A percentile compares a stretch with the other conserved stretches of the same genome.
Evolutionary conservation across 164 flowering plant species (phyloP).

Genomic region (Umbellularia californica): DNA sequence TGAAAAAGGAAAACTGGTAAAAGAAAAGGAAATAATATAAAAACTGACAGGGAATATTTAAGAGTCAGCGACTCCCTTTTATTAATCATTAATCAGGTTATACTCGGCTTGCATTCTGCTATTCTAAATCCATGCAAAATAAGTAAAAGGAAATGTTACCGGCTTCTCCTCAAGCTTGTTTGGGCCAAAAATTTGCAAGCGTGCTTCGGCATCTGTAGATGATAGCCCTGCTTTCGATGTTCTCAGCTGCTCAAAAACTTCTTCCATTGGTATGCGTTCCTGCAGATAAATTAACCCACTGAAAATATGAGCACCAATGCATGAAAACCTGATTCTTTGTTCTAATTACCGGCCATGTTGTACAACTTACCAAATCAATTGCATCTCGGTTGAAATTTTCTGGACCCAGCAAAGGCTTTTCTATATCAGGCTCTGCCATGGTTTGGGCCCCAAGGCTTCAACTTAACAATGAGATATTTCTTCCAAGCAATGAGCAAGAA

Average conservation of each 20-base stretch:
- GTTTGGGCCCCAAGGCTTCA: conserved; percentile 20
- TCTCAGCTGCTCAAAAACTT: conserved; percentile 71
- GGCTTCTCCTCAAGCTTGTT: conserved; percentile 84
- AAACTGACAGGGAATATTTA: not conserved
- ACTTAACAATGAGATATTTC: conserved; percentile 1
- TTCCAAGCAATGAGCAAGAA: conserved; percentile 6
- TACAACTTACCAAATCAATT: conserved; percentile 66
- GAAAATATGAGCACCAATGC: conserved; percentile 5
- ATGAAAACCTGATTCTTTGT: not conserved
- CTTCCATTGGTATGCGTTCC: conserved; percentile 72
- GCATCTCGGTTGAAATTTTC: conserved; percentile 71
- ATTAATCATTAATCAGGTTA: not conserved
- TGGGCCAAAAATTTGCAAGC: conserved; percentile 61
- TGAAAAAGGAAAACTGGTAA: not conserved
- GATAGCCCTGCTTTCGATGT: conserved; percentile 65
- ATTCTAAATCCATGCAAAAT: not conserved
- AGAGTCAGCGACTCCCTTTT: not conserved
- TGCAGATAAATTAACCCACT: conserved; percentile 17
- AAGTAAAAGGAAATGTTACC: conserved; percentile 23
- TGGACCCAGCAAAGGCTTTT: conserved; percentile 65
- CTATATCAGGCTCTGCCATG: conserved; percentile 58
- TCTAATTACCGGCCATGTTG: too few relatives aligned
- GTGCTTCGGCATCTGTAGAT: conserved; percentile 58
- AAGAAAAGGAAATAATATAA: not conserved
- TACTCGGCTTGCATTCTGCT: not conserved